Evolutionary conservation across 2,329 filamentous ascomycete species (phyloP).

Genomic region (Knufia petricola): DNA sequence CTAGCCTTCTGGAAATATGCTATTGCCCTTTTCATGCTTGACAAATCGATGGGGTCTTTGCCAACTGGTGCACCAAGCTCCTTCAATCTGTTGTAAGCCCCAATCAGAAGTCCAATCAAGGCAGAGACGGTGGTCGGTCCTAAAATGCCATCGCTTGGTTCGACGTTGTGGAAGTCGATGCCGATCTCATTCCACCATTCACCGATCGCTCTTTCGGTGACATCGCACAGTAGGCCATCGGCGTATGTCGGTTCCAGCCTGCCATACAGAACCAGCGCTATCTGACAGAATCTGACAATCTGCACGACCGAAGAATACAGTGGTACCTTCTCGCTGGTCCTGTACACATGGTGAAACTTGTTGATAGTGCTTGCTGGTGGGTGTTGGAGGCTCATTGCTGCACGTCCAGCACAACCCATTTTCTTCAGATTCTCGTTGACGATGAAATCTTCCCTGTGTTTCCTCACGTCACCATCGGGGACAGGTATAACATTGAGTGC

Average conservation of each 20-base stretch:
- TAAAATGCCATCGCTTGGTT: slow-evolving; percentile 84
- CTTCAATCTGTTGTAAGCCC: slow-evolving; percentile 78
- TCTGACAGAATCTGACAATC: slow-evolving; percentile 82
- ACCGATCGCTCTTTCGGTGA: slow-evolving; percentile 78
- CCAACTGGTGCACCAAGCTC: slow-evolving; percentile 72
- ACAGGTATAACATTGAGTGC: slow-evolving; percentile 85
- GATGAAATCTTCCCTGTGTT: slow-evolving; percentile 73
- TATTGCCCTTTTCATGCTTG: slow-evolving; percentile 72
- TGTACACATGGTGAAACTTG: slow-evolving; percentile 87
- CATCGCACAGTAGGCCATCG: slow-evolving; percentile 84
- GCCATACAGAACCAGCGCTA: slow-evolving; percentile 77
- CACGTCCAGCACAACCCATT: slow-evolving; percentile 80
- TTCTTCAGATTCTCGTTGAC: slow-evolving; percentile 92
- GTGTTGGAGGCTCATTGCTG: slow-evolving; percentile 68
- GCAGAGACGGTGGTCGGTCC: slow-evolving; percentile 87
- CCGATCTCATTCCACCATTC: slow-evolving; percentile 97
- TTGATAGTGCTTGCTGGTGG: slow-evolving; percentile 74
- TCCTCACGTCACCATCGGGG: slow-evolving; percentile 73
- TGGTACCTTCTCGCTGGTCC: slow-evolving; percentile 71
- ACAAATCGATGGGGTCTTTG: slow-evolving; percentile 86
- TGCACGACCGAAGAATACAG: slow-evolving; percentile 73
- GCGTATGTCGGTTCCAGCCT: slow-evolving; percentile 81
- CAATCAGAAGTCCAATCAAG: slow-evolving; percentile 76
- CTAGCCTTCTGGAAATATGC: slow-evolving; percentile 82
- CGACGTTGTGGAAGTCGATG: slow-evolving; percentile 80